Evolutionary conservation across 805 yeast genomes (phyloP), one percentile per base, ranked within the genome.

Genomic region (Yarrowia sp.): DNA sequence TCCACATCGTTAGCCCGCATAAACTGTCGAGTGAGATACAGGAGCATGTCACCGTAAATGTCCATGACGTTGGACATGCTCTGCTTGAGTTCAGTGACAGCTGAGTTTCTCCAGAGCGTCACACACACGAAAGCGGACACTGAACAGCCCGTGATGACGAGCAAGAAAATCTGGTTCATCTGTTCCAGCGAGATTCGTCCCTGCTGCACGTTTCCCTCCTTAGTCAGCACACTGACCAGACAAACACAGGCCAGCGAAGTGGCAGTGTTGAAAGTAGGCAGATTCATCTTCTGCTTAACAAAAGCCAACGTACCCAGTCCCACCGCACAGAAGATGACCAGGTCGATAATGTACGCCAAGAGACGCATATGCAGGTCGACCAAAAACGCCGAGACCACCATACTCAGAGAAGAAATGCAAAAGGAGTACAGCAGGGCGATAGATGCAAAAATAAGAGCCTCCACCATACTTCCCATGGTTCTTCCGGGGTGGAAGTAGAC

Each of bases 401-500:
- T 83, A 58, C 90, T 83, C 1, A 80, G 71, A 15, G 86, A 75
- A 4, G 90, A 83, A 9, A 87, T 82, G 0, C 81, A 68, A 68
- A 86, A 83, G 53, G 87, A 84, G 78, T 81, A 91, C 4, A 80
- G 66, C 15, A 90, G 77, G 0, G 92, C 80, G 2, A 85, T 69
- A 0, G 82, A 72, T 3, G 88, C 93, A 77, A 86, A 91, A 53
- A 85, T 75, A 16, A 89, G 76, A 12, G 92, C 87, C 74, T 91
- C 92, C 70, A 87, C 84, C 94, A 91, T 91, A 19, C 91, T 85
- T 0, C 97, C 97, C 69, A 85, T 84, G 0, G 95, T 84, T 61
- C 97, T 77, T 1, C 93, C 84, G 0, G 97, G 92, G 74, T 91
- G 95, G 80, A 91, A 91, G 77, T 91, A 91, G 2, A 91, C 95